Base-by-base conservation (phyloP, 176 grass and related monocot species). In the Eleusine coracana region DNA sequence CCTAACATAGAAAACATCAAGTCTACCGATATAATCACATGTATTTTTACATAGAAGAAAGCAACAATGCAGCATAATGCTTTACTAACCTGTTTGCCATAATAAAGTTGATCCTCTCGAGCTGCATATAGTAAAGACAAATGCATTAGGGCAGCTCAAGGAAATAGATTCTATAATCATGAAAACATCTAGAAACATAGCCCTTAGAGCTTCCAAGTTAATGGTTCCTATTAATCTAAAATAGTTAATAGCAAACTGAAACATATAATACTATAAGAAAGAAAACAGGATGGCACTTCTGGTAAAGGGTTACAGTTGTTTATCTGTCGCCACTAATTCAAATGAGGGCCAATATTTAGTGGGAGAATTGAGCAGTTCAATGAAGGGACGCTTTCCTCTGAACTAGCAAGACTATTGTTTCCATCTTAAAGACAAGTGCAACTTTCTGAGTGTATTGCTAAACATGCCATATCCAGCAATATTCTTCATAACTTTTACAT, bases 121-220 rank as follows among this genome's bases (percentile, higher is more conserved):
- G 86, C 86, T 87, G 86, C 66, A 83, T 36, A 78, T 45, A 83
- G 45, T 12, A 83, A 46, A 78, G 78, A 82, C 10, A 52, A 34
- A 72, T 55, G 16, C 34, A 83, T 88, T 71, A 83, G 73, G 20
- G 63, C 44, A 18, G 36, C 7, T 48, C 16, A 50, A 21, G 12
- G 45, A 64, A 49, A 70, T 7, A 68, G 27, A 56, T 34, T 77
- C 41, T 52, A 55, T 13, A 77, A 62, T 39, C 5, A 59, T 20
- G 10, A 61, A 70, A 70, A 49, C 15, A 31, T 36, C 27, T 59
- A 23, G 11, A 51, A 37, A 29, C 44, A 14, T 63, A 45, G 21
- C 16, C 31, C 11, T 17, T 25, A 29, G 48, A 2, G 25, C 5
- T 28, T 64, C 18, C 17, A 44, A 48, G 27, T 65, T 64, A 71